phyloP scores from a whole-genome alignment of 176 grass and related monocot genomes.

The sorghum (Sorghum bicolor) region Sorghum_bicolor_NCBIv3 NC_012879.2:1159501-1160000 shows the following conservation, averaged over 20 bases:
- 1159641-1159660: constrained; percentile 41
- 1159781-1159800: neutral
- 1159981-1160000: constrained; percentile 18
- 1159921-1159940: constrained; percentile 37
- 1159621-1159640: neutral
- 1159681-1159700: constrained; percentile 45
- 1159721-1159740: constrained; percentile 19
- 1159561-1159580: neutral
- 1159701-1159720: constrained; percentile 39
- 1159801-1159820: neutral
- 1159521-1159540: constrained; percentile 22
- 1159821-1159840: neutral
- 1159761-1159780: neutral
- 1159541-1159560: constrained; percentile 20
- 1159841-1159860: neutral
- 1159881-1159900: neutral
- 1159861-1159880: no score
- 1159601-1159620: neutral
- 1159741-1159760: constrained; percentile 19
- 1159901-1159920: constrained; percentile 2
- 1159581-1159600: neutral
- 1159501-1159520: constrained; percentile 16
- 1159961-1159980: constrained; percentile 42
- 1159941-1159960: constrained; percentile 26
- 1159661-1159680: neutral